Percentiles rank a stretch among this genome's conserved stretches.
Evolutionary conservation across 2,329 filamentous ascomycete species (phyloP).

Genomic region (Penicillium nordicum): DNA sequence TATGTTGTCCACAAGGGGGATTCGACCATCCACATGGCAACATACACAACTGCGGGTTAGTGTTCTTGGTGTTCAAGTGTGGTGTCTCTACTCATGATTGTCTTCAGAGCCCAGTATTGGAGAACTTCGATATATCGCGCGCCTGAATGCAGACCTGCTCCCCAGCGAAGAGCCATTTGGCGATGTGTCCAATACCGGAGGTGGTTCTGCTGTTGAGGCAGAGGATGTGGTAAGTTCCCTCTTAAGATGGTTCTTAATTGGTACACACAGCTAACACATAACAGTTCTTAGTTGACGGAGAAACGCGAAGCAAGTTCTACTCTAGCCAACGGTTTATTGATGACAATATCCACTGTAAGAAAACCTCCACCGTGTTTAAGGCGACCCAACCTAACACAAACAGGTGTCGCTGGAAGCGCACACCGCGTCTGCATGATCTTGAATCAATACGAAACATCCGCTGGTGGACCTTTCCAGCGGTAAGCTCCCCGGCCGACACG

Average conservation of each 20-base stretch:
- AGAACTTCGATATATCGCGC: conserved; percentile 63
- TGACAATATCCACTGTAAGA: conserved; percentile 57
- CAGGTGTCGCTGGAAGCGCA: conserved; percentile 33
- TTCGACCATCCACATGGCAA: conserved; percentile 59
- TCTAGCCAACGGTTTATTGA: conserved; percentile 68
- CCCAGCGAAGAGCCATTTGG: conserved; percentile 55
- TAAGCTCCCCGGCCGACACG: conserved; percentile 18
- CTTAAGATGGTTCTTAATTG: background rate
- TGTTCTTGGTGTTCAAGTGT: conserved; percentile 6
- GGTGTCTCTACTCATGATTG: conserved; percentile 1
- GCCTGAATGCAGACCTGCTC: conserved; percentile 52
- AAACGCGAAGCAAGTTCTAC: conserved; percentile 69
- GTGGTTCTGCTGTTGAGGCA: conserved; percentile 56
- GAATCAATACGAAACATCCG: conserved; percentile 58
- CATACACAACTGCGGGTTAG: conserved; percentile 53
- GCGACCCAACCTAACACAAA: background rate
- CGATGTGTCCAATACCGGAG: conserved; percentile 54
- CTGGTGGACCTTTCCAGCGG: conserved; percentile 64
- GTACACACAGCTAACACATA: background rate
- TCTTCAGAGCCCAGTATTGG: conserved; percentile 50
- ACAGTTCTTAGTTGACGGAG: conserved; percentile 54
- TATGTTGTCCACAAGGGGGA: conserved; percentile 60
- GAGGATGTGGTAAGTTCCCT: conserved; percentile 46
- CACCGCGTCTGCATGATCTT: conserved; percentile 61
- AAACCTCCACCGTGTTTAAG: background rate